A percentile compares a stretch with the other conserved stretches of the same genome.
phyloP scores from a whole-genome alignment of 345 rosid genomes.

The Melaleuca alternifolia region DNA sequence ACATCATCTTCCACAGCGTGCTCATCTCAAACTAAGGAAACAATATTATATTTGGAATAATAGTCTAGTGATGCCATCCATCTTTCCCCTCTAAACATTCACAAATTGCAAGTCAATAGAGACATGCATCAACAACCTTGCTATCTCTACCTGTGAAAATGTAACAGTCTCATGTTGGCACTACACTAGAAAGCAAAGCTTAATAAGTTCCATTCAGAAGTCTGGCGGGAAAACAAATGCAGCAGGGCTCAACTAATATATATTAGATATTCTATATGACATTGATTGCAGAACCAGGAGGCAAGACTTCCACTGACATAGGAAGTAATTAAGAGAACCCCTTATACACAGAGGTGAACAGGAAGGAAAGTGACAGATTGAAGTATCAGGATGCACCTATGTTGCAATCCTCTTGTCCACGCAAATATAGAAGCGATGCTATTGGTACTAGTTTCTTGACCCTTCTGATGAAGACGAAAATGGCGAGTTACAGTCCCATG shows the following conservation, averaged over 20 bases:
- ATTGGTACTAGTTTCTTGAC: constrained; percentile 97
- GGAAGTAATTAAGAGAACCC: neutral
- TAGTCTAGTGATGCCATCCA: neutral
- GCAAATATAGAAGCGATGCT: constrained; percentile 97
- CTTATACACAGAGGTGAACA: neutral
- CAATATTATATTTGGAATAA: neutral
- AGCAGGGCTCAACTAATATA: neutral
- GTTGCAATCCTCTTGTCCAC: constrained; percentile 89
- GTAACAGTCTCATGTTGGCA: neutral
- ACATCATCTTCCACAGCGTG: neutral
- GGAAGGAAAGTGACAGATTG: constrained; percentile 1
- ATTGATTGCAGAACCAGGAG: neutral
- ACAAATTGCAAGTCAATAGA: neutral
- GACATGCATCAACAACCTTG: neutral
- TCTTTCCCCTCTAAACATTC: neutral
- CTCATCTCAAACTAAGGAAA: neutral
- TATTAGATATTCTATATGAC: neutral
- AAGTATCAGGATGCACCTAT: constrained; percentile 40
- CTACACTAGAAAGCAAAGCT: neutral
- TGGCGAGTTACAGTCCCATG: constrained; percentile 98
- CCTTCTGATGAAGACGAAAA: constrained; percentile 80
- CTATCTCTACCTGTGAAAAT: neutral
- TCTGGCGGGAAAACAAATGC: neutral
- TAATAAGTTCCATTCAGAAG: neutral
- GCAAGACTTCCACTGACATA: neutral